A percentile compares a stretch with the other conserved stretches of the same genome.
phyloP scores from a whole-genome alignment of 345 rosid genomes.

The Orychophragmus violaceus region DNA sequence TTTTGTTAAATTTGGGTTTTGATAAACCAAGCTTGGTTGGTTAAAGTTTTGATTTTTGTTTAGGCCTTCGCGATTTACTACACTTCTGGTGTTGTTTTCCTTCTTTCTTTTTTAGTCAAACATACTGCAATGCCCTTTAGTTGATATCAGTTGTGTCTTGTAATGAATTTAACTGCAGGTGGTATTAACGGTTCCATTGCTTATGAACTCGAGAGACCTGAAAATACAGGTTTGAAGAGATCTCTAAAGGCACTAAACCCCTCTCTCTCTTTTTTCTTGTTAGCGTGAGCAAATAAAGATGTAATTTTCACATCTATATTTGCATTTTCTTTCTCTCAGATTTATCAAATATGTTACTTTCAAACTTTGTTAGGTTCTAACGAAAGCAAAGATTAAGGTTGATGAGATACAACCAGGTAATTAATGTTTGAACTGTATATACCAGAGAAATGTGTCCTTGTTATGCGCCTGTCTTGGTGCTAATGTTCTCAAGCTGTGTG shows the following conservation, averaged over 20 bases:
- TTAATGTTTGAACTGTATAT: constrained; percentile 5
- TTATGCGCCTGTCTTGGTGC: background rate
- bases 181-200: constrained; percentile 90
- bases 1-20: background rate
- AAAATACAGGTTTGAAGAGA: constrained; percentile 80
- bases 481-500: constrained; percentile 23
- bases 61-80: too few species aligned
- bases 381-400: constrained; percentile 67
- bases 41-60: too few species aligned
- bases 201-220: constrained; percentile 87
- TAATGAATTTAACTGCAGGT: constrained; percentile 43
- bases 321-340: background rate
- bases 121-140: background rate
- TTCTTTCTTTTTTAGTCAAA: background rate
- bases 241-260: constrained; percentile 49
- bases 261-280: background rate
- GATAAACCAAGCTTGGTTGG: too few species aligned
- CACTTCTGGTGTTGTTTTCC: background rate
- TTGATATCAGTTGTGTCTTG: background rate
- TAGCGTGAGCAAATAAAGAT: background rate
- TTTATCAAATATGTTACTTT: constrained; percentile 11
- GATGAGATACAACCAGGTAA: constrained; percentile 65
- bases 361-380: constrained; percentile 55
- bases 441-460: constrained; percentile 8
- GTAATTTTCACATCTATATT: background rate